Conservation (phyloP, 371 early-diverging fungal genomes). For the Syncephalastrum racemosum region DNA sequence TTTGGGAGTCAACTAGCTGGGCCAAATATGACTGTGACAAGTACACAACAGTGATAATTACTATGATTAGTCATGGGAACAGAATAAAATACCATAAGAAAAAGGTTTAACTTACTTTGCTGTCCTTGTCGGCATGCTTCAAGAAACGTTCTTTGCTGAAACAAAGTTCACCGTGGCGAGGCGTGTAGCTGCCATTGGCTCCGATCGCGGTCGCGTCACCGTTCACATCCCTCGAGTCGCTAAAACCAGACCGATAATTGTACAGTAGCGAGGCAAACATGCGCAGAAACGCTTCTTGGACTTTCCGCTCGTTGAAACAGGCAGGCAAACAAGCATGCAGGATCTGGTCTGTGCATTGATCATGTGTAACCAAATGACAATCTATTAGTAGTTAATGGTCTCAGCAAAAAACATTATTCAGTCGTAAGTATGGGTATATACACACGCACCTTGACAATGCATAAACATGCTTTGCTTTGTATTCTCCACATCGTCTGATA, state of each 20-base stretch:
- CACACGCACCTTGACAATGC: constrained; percentile 41
- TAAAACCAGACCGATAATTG: constrained; percentile 64
- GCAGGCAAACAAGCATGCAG: constrained; percentile 59
- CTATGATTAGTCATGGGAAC: not conserved
- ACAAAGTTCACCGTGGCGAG: constrained; percentile 22
- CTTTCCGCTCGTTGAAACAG: constrained; percentile 71
- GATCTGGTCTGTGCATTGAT: constrained; percentile 53
- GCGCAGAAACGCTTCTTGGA: constrained; percentile 70
- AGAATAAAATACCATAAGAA: not conserved
- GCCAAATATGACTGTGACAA: constrained; percentile 57
- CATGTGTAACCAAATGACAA: constrained; percentile 61
- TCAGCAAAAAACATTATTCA: constrained; percentile 1
- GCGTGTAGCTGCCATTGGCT: constrained; percentile 13
- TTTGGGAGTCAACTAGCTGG: constrained; percentile 68
- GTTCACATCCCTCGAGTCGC: constrained; percentile 13
- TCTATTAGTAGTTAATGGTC: constrained; percentile 24
- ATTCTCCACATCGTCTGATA: constrained; percentile 13
- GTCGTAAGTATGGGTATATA: too few species aligned
- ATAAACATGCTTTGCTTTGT: constrained; percentile 30
- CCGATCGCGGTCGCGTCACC: constrained; percentile 9
- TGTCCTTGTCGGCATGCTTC: constrained; percentile 65
- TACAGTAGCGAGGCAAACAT: constrained; percentile 78
- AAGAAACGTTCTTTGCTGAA: constrained; percentile 67
- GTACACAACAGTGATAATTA: not conserved
- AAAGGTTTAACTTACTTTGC: constrained; percentile 47